Evolutionary conservation across 192 early-diverging fungal species (phyloP), one percentile per base, ranked within the genome.

Genomic region (Coemansia sp.): DNA sequence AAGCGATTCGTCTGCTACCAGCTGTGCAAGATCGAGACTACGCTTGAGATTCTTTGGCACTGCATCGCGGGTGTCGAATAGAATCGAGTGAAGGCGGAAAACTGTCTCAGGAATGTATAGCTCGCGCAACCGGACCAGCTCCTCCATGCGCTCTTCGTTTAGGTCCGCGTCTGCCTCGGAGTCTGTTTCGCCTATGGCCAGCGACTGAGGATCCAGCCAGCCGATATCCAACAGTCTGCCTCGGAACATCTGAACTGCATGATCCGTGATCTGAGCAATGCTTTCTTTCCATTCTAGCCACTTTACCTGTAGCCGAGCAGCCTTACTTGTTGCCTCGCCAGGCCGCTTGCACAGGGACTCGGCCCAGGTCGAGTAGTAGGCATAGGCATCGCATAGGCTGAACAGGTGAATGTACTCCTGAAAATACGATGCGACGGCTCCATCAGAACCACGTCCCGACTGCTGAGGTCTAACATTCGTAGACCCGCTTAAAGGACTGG

Each of bases 91-190:
- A 56, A 92, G 67, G 42, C 86, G 86, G 63, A 91, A 76, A 31
- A 91, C 79, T 2, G 89, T 59, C 62, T 92, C 87, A 5, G 93
- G 89, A 17, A 90, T 75, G 52, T 84, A 88, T 25, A 85, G 70
- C 64, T 77, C 69, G 51, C 88, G 86, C 61, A 88, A 60, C 19
- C 59, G 64, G 29, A 46, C 50, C 57, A 87, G 72, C 32, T 87
- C 83, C 2, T 63, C 57, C 6, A 77, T 57, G 20, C 84, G 71
- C 42, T 42, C 39, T 39, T 55, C 57, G 5, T 30, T 0, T n/a
- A 21, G 21, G 5, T 24, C 32, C 30, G 32, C 33, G 31, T 71
- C 65, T 11, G 51, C 25, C 10, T 11, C 39, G 8, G 29, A 14
- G n/a, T 67, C 66, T 51, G 24, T 51, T 19, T 59, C 46, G 21